Percentiles rank a stretch among this genome's conserved stretches.
phyloP scores from a whole-genome alignment of 2,329 filamentous ascomycete genomes.

The Macrophomina pseudophaseolina region DNA sequence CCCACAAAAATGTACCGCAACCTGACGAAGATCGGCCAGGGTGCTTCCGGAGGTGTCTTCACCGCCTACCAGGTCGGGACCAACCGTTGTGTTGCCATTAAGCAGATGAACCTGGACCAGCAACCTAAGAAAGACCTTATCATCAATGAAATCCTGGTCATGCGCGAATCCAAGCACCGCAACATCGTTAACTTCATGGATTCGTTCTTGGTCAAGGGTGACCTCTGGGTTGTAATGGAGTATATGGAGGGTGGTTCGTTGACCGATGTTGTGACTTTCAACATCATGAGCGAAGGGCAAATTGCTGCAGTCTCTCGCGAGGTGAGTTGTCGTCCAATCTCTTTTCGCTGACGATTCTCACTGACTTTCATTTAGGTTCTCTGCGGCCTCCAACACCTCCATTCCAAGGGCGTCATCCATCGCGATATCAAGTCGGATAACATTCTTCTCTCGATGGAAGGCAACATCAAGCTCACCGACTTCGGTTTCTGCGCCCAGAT shows the following conservation, averaged over 20 bases:
- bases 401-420: conserved; percentile 98
- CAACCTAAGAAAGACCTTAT: conserved; percentile 99
- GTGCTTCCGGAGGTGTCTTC: conserved; percentile 93
- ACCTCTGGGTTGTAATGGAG: conserved; percentile 99
- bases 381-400: conserved; percentile 85
- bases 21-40: conserved; percentile 95
- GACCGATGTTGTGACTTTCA: conserved; percentile 98
- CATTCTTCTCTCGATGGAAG: conserved; percentile 89
- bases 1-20: conserved; percentile 85
- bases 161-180: conserved; percentile 98
- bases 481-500: conserved; percentile 99
- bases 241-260: conserved; percentile 99
- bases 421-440: conserved; percentile 99
- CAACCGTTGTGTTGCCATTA: conserved; percentile 93
- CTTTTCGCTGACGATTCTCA: conserved; percentile 30
- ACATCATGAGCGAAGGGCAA: conserved; percentile 98
- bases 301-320: conserved; percentile 96
- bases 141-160: conserved; percentile 98
- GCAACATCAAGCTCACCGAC: conserved; percentile 97
- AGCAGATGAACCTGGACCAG: conserved; percentile 99
- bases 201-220: conserved; percentile 86
- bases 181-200: conserved; percentile 99
- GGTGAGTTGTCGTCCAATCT: conserved; percentile 42
- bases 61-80: conserved; percentile 84
- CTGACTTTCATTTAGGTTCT: conserved; percentile 28